Conservation (phyloP, 352 stramenopile species). For the Pythium dissotocum region DNA sequence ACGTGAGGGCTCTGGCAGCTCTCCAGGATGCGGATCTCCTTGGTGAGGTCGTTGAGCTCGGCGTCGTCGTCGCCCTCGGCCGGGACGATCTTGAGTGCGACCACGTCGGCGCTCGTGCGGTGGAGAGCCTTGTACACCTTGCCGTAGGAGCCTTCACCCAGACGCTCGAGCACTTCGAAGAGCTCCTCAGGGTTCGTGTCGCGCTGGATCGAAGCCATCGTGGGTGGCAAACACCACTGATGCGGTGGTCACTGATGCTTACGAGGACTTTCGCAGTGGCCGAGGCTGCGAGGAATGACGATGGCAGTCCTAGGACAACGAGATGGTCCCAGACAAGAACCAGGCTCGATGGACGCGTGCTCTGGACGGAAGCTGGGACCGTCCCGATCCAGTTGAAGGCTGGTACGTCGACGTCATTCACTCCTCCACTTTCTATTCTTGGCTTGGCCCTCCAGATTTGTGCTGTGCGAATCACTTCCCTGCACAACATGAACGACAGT, state of each 20-base stretch:
- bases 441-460: neutral
- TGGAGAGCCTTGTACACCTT: slow-evolving; percentile 84
- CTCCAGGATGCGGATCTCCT: slow-evolving; percentile 88
- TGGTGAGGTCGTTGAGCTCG: slow-evolving; percentile 62
- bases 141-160: slow-evolving; percentile 85
- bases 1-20: slow-evolving; percentile 79
- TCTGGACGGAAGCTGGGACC: neutral
- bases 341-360: neutral
- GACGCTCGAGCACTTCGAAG: slow-evolving; percentile 73
- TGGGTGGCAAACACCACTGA: neutral
- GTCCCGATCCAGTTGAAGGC: neutral
- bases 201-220: slow-evolving; percentile 65
- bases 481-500: neutral
- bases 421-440: neutral
- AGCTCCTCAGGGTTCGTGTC: slow-evolving; percentile 69
- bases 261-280: neutral
- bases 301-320: neutral
- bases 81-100: slow-evolving; percentile 86
- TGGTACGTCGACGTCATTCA: neutral
- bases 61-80: slow-evolving; percentile 78
- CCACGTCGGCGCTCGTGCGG: slow-evolving; percentile 54
- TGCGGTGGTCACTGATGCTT: neutral
- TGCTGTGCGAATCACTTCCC: neutral
- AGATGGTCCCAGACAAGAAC: slow-evolving; percentile 2
- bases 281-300: neutral